These are phyloP conservation scores for Saxispiralis lemnorum DNA, from an alignment of 495 filamentous ascomycete species.

Conservation along the genomic window DNA sequence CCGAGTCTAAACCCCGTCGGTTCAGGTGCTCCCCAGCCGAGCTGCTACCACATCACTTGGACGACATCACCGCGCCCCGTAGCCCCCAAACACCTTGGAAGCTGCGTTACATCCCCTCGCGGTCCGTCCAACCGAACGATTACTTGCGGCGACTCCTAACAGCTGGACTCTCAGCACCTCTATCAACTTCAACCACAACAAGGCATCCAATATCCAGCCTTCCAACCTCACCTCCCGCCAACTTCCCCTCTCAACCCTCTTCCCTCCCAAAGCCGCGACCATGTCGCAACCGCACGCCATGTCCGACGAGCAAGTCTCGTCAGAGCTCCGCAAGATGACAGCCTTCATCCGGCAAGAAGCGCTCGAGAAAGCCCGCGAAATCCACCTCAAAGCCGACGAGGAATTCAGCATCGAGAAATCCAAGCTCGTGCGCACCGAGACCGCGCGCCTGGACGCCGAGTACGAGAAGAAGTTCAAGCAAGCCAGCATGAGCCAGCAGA, in stretches of 20 bases:
- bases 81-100: no score
- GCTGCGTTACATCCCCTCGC: no score
- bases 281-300: conserved; percentile 90
- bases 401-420: conserved; percentile 97
- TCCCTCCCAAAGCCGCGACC: conserved; percentile 24
- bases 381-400: conserved; percentile 92
- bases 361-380: conserved; percentile 86
- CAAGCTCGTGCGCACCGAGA: conserved; percentile 91
- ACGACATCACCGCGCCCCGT: no score
- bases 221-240: background rate
- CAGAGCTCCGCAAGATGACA: conserved; percentile 98
- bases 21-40: no score
- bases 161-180: no score
- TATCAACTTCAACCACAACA: no score
- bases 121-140: no score
- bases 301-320: conserved; percentile 91
- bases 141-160: no score
- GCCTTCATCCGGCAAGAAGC: conserved; percentile 99
- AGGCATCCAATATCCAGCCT: background rate
- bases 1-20: no score
- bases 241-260: background rate
- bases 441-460: conserved; percentile 67
- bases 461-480: conserved; percentile 99
- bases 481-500: conserved; percentile 91
- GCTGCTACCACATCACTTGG: no score